Base-by-base conservation (phyloP, 768 basidiomycete species). In the Mrakia frigida region DNA sequence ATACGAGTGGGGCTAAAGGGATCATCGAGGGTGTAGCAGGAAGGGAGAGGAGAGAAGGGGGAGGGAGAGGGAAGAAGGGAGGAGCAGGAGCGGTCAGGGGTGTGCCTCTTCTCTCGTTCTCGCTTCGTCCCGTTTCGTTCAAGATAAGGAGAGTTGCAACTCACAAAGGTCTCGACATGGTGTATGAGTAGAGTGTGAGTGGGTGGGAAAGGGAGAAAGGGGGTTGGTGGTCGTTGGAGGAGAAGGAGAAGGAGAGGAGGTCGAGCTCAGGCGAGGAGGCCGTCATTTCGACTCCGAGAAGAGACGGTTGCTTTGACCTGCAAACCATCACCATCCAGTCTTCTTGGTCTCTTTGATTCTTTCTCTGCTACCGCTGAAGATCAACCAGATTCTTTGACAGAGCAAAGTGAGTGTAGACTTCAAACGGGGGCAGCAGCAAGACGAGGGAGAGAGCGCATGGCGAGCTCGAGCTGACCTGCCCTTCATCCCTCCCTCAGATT, bases 1-100 rank as follows among this genome's bases (percentile, higher is more conserved):
- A 98, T 98, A 61, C 96, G 91, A 28, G 96, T 98, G 31, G 96
- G 94, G 83, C 98, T 84, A 25, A 7, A 6, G 2, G 25, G 23
- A n/a, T n/a, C 2, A n/a, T n/a, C n/a, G 53, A 25, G 23, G 43
- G 6, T 46, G 43, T 10, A 10, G 16, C 43, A 46, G 25, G 6
- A 10, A 56, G 56, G 56, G 56, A 56, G 56, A 46, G 56, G 25
- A 56, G 13, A 11, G 23, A 11, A 53, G 53, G 6, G 25, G 53
- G 53, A n/a, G 43, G 9, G 43, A 46, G 18, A 18, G 43, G n/a
- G 53, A 11, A 25, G 23, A 11, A 25, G 53, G 56, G 28, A 56
- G 28, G 56, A 56, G 56, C 56, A 56, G 56, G 56, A 25, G n/a
- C 52, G 52, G 21, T 6, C 18, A n/a, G 52, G 52, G 6, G 13